Percentiles rank a stretch among this genome's conserved stretches.
Evolutionary conservation across 768 basidiomycete species (phyloP).

Genomic region (Cystoderma amianthinum): DNA sequence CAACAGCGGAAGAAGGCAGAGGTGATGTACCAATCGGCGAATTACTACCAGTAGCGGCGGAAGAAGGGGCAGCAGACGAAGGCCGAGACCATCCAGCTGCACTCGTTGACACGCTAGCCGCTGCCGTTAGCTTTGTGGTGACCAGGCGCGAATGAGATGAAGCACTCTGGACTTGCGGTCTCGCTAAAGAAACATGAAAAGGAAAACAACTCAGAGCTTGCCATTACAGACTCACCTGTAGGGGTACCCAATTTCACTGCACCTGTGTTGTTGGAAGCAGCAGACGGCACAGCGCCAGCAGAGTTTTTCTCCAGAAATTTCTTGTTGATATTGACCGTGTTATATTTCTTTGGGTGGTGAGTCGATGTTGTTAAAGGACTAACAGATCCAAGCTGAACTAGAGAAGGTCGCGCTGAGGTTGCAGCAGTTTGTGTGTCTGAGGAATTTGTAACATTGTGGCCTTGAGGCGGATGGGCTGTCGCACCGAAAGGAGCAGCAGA

Average conservation of each 20-base stretch:
- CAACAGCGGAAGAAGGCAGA: constrained; percentile 25
- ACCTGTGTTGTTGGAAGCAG: constrained; percentile 33
- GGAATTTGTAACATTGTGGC: constrained; percentile 4
- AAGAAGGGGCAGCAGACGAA: constrained; percentile 62
- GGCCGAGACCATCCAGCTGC: constrained; percentile 79
- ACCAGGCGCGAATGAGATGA: constrained; percentile 74
- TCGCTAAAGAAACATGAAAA: constrained; percentile 30
- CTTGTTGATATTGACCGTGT: constrained; percentile 90
- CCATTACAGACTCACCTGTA: constrained; percentile 35
- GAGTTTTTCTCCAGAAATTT: constrained; percentile 92
- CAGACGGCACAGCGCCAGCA: constrained; percentile 40
- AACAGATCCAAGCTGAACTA: constrained; percentile 37
- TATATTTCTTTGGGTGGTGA: constrained; percentile 79
- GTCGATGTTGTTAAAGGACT: constrained; percentile 22
- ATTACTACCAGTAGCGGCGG: constrained; percentile 24
- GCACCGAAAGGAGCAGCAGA: not conserved
- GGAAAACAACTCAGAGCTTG: constrained; percentile 2
- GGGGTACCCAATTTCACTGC: constrained; percentile 44
- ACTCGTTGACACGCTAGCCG: constrained; percentile 46
- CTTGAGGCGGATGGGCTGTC: not conserved
- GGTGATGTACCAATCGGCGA: constrained; percentile 41
- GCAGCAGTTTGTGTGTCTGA: constrained; percentile 18
- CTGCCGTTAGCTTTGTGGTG: constrained; percentile 78
- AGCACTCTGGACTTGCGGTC: constrained; percentile 48
- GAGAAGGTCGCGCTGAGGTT: constrained; percentile 30